phyloP scores from a whole-genome alignment of 2,329 filamentous ascomycete species.

The Talaromyces sp. region DNA sequence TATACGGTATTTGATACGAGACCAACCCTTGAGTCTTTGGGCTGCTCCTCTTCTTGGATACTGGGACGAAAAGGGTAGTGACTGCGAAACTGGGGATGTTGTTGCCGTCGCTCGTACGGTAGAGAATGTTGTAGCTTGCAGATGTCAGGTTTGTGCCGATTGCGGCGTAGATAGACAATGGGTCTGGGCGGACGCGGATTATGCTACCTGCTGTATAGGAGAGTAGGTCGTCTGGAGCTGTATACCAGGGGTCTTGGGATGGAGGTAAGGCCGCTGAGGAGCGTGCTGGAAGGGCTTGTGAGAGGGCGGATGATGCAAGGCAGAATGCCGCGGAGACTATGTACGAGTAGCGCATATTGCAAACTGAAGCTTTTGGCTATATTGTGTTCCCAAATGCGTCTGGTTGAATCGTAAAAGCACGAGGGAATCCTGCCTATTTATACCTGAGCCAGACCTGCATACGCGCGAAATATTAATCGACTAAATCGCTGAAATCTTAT shows the following conservation, averaged over 20 bases:
- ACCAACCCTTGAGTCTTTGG: not conserved
- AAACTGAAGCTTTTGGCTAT: not conserved
- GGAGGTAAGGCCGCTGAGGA: not conserved
- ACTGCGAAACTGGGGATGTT: constrained; percentile 6
- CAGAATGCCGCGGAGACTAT: not conserved
- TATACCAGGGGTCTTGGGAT: constrained; percentile 14
- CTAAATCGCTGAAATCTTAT: not conserved
- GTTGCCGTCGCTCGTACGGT: constrained; percentile 11
- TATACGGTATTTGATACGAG: constrained; percentile 13
- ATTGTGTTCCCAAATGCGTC: too few species aligned
- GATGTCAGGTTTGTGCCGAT: constrained; percentile 7
- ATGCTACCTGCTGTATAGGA: constrained; percentile 8
- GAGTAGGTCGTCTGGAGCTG: constrained; percentile 5
- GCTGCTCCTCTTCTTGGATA: too few species aligned
- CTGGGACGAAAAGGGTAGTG: constrained; percentile 8
- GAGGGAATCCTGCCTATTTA: not conserved
- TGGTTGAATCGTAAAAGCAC: not conserved
- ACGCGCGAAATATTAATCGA: not conserved
- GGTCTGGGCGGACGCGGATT: constrained; percentile 7
- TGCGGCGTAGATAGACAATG: not conserved
- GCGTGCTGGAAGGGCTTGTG: not conserved
- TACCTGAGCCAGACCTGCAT: not conserved
- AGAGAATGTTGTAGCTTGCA: constrained; percentile 15
- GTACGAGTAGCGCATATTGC: not conserved
- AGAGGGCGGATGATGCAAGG: not conserved